phyloP scores from a whole-genome alignment of 2,329 filamentous ascomycete genomes.

The Volutella citrinella region DNA sequence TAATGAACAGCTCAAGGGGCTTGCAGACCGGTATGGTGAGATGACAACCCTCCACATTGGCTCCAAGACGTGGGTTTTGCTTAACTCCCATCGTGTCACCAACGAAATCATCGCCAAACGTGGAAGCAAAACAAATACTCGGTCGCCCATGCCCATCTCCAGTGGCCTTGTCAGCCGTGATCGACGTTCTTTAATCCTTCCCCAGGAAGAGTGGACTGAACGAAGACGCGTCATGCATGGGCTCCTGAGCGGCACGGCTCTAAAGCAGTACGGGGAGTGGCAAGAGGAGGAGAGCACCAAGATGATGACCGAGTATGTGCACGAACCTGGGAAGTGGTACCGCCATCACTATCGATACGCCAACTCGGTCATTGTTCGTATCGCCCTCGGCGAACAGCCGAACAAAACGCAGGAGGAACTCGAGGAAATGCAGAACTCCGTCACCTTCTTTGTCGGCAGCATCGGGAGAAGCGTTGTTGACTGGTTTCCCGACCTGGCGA shows the following conservation, averaged over 20 bases:
- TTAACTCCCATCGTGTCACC: slow-evolving; percentile 39
- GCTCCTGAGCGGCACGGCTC: slow-evolving; percentile 32
- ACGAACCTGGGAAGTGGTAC: slow-evolving; percentile 33
- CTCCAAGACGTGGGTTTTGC: slow-evolving; percentile 38
- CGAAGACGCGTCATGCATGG: slow-evolving; percentile 37
- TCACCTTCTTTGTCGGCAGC: slow-evolving; percentile 31
- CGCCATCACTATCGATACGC: slow-evolving; percentile 39
- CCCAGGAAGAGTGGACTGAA: slow-evolving; percentile 32
- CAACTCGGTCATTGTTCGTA: slow-evolving; percentile 34
- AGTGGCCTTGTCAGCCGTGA: slow-evolving; percentile 34
- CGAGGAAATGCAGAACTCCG: slow-evolving; percentile 34
- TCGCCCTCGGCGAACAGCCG: slow-evolving; percentile 31
- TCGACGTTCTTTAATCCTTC: slow-evolving; percentile 30
- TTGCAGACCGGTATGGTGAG: slow-evolving; percentile 21
- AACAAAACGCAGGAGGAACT: slow-evolving; percentile 30
- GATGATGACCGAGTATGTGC: slow-evolving; percentile 27
- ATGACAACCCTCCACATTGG: slow-evolving; percentile 27
- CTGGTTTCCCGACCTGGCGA: slow-evolving; percentile 34
- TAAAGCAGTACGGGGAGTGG: slow-evolving; percentile 30
- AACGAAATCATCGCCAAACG: slow-evolving; percentile 35
- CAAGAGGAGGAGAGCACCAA: slow-evolving; percentile 35
- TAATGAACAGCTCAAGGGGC: background rate
- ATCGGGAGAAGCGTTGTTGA: slow-evolving; percentile 34
- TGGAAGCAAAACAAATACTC: slow-evolving; percentile 29
- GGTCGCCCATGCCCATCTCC: slow-evolving; percentile 25